phyloP scores from a whole-genome alignment of 2,329 filamentous ascomycete genomes.

The Fusarium sp. region DNA sequence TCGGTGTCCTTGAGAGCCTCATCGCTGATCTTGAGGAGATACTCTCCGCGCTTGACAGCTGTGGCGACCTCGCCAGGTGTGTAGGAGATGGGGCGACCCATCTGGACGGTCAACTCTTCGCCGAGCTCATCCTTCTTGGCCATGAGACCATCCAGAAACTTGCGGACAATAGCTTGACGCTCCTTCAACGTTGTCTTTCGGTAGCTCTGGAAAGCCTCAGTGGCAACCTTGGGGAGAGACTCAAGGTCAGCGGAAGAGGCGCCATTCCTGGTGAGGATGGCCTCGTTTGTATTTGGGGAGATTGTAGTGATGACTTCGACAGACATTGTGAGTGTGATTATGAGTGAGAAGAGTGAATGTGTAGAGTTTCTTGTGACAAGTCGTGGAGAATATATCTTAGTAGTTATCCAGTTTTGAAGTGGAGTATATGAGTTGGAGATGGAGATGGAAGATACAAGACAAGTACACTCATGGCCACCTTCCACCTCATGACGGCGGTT shows the following conservation, averaged over 20 bases:
- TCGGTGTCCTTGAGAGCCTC: constrained; percentile 84
- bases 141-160: constrained; percentile 79
- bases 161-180: constrained; percentile 84
- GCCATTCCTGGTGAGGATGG: constrained; percentile 84
- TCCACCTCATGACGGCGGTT: constrained; percentile 30
- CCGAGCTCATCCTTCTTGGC: constrained; percentile 85
- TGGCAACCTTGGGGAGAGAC: constrained; percentile 78
- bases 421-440: constrained; percentile 43
- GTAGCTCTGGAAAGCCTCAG: constrained; percentile 83
- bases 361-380: constrained; percentile 11
- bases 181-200: constrained; percentile 81
- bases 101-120: constrained; percentile 90
- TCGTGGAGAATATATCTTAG: constrained; percentile 29
- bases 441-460: constrained; percentile 9
- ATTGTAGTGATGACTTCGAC: constrained; percentile 81
- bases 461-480: background rate
- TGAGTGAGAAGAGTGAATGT: constrained; percentile 8
- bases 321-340: constrained; percentile 64
- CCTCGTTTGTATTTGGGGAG: constrained; percentile 90
- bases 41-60: constrained; percentile 87
- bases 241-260: constrained; percentile 79
- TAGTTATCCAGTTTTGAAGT: constrained; percentile 38
- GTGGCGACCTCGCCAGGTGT: constrained; percentile 87
- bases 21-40: constrained; percentile 86
- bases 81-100: constrained; percentile 93